These are phyloP conservation scores for Ascocoryne sarcoides DNA, from an alignment of 2,329 filamentous ascomycete species.

Conservation along the genomic window DNA sequence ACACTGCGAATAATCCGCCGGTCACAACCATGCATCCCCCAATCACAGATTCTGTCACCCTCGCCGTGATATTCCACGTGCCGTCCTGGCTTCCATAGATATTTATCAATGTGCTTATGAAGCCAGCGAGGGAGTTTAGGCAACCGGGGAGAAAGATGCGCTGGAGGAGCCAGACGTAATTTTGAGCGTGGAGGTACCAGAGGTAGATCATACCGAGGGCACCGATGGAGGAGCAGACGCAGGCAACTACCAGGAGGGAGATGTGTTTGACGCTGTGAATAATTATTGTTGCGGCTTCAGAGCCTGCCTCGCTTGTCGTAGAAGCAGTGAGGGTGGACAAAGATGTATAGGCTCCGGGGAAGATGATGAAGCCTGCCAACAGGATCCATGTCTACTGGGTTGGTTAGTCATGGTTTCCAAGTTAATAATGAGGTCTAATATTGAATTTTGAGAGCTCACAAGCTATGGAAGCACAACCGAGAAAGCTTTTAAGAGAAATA, in stretches of 20 bases:
- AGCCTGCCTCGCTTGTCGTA: constrained; percentile 1
- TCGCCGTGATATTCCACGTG: constrained; percentile 21
- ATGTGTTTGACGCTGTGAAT: constrained; percentile 18
- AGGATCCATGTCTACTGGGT: constrained; percentile 20
- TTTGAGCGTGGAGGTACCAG: constrained; percentile 13
- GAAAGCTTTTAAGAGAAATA: background rate
- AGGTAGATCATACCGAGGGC: constrained; percentile 21
- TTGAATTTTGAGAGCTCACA: no score
- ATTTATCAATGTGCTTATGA: constrained; percentile 23
- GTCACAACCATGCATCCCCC: constrained; percentile 15
- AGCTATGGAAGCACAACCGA: no score
- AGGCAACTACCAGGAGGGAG: constrained; percentile 18
- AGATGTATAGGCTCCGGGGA: constrained; percentile 25
- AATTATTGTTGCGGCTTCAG: constrained; percentile 9
- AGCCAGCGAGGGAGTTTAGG: constrained; percentile 20
- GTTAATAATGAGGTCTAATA: no score
- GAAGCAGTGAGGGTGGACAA: constrained; percentile 8
- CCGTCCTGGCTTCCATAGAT: constrained; percentile 21
- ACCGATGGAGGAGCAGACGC: constrained; percentile 18
- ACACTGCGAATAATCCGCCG: constrained; percentile 19
- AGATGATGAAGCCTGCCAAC: constrained; percentile 25
- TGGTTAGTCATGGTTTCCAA: background rate
- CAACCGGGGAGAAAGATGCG: constrained; percentile 23
- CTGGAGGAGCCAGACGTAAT: constrained; percentile 25
- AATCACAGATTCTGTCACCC: constrained; percentile 20